These are phyloP conservation scores for Quercus agrifolia DNA, from an alignment of 306 rosid species.

Conservation along the genomic window DNA sequence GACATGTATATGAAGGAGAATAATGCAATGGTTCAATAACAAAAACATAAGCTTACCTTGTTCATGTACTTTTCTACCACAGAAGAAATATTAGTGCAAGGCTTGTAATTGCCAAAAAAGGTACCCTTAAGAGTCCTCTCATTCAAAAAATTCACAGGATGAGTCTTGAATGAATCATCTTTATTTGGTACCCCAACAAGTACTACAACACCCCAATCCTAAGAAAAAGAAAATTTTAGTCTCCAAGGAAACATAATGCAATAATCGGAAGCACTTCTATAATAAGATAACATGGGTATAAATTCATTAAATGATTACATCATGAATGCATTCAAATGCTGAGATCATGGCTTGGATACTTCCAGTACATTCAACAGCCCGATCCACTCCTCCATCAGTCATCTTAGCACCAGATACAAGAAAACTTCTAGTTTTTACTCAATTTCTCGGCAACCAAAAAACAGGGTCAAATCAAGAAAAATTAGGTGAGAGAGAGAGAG, in stretches of 20 bases:
- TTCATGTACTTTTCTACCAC: conserved; percentile 77
- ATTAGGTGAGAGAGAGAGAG: no score
- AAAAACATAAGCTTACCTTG: background rate
- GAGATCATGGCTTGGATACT: conserved; percentile 84
- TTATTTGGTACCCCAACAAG: conserved; percentile 85
- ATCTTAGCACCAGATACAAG: conserved; percentile 35
- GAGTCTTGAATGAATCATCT: conserved; percentile 79
- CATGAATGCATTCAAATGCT: conserved; percentile 89
- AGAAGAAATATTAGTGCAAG: conserved; percentile 63
- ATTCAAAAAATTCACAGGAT: conserved; percentile 63
- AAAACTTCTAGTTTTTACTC: no score
- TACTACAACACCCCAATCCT: conserved; percentile 95
- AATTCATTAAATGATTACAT: conserved; percentile 33
- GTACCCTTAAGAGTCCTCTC: conserved; percentile 95
- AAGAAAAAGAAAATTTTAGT: background rate
- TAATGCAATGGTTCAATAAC: background rate
- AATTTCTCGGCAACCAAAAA: no score
- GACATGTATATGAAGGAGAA: no score
- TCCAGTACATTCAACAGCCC: conserved; percentile 78
- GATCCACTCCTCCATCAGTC: conserved; percentile 85
- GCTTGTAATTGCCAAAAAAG: conserved; percentile 85
- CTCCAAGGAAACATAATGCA: background rate
- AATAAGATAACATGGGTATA: background rate
- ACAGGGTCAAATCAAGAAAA: no score
- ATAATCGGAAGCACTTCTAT: background rate